These are phyloP conservation scores for Fusarium sacchari DNA, from an alignment of 2,329 filamentous ascomycete species.

Conservation along the genomic window DNA sequence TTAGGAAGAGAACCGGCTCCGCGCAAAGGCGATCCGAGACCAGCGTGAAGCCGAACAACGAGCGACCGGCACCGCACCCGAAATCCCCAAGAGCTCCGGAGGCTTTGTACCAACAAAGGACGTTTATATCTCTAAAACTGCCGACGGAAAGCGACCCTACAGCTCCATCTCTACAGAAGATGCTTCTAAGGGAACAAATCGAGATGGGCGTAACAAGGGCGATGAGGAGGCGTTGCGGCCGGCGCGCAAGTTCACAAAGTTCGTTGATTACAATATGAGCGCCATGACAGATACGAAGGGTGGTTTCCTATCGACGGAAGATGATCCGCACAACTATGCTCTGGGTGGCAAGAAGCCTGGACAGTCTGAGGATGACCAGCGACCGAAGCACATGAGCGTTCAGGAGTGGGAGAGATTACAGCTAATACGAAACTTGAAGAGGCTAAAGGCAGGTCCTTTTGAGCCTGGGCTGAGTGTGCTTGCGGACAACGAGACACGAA, in stretches of 20 bases:
- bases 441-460: conserved; percentile 81
- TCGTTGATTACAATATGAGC: conserved; percentile 97
- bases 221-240: conserved; percentile 71
- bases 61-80: conserved; percentile 54
- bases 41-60: conserved; percentile 73
- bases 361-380: conserved; percentile 59
- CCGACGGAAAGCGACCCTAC: conserved; percentile 74
- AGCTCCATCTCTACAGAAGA: conserved; percentile 65
- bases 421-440: conserved; percentile 75
- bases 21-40: conserved; percentile 86
- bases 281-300: conserved; percentile 99
- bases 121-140: conserved; percentile 62
- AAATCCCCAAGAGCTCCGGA: conserved; percentile 64
- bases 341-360: conserved; percentile 59
- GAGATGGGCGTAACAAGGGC: conserved; percentile 70
- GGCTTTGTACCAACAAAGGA: conserved; percentile 77
- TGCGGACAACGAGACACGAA: conserved; percentile 69
- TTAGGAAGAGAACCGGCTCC: conserved; percentile 87
- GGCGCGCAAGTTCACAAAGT: conserved; percentile 89
- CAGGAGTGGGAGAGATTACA: conserved; percentile 92
- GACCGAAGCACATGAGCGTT: conserved; percentile 87
- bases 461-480: conserved; percentile 88
- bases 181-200: conserved; percentile 66
- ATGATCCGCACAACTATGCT: conserved; percentile 89
- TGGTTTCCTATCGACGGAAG: conserved; percentile 88